phyloP scores from a whole-genome alignment of 108 stramenopile species.

The Nitzschia sp. region DNA sequence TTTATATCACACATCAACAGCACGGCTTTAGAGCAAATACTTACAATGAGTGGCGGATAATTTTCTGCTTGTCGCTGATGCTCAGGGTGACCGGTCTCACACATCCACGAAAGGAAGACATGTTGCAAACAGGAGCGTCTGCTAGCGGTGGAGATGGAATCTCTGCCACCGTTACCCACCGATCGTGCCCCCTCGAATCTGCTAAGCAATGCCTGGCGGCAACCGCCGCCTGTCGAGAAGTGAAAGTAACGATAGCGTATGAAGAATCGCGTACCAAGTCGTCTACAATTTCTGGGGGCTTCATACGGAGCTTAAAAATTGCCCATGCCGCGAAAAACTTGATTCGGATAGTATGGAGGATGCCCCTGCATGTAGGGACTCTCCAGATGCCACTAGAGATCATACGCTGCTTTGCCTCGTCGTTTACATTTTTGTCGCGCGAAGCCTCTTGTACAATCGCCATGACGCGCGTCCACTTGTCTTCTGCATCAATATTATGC shows the following conservation, averaged over 20 bases:
- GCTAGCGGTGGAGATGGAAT: conserved; percentile 84
- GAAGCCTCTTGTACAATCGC: conserved; percentile 27
- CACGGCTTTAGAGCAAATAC: conserved; percentile 9
- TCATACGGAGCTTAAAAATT: conserved; percentile 3
- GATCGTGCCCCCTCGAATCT: conserved; percentile 74
- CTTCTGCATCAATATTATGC: not conserved
- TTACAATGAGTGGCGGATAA: conserved; percentile 59
- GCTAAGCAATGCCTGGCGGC: conserved; percentile 79
- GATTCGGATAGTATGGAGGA: not conserved
- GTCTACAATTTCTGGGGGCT: conserved; percentile 32
- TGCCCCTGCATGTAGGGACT: conserved; percentile 7
- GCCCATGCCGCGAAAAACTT: not conserved
- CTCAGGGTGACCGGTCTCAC: conserved; percentile 87
- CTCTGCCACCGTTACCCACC: conserved; percentile 62
- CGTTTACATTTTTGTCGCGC: conserved; percentile 2
- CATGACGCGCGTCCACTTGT: conserved; percentile 31
- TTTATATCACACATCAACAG: too few relatives aligned
- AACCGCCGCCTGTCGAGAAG: conserved; percentile 84
- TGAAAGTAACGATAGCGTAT: conserved; percentile 89
- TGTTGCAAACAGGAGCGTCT: conserved; percentile 77
- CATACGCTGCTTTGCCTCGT: conserved; percentile 8
- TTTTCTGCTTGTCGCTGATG: conserved; percentile 73
- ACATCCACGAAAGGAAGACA: conserved; percentile 77
- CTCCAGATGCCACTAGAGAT: conserved; percentile 26
- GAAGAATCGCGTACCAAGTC: conserved; percentile 71